These are phyloP conservation scores for Lentinula novae-zelandiae DNA, from an alignment of 1,284 basidiomycete species.

Conservation along the genomic window DNA sequence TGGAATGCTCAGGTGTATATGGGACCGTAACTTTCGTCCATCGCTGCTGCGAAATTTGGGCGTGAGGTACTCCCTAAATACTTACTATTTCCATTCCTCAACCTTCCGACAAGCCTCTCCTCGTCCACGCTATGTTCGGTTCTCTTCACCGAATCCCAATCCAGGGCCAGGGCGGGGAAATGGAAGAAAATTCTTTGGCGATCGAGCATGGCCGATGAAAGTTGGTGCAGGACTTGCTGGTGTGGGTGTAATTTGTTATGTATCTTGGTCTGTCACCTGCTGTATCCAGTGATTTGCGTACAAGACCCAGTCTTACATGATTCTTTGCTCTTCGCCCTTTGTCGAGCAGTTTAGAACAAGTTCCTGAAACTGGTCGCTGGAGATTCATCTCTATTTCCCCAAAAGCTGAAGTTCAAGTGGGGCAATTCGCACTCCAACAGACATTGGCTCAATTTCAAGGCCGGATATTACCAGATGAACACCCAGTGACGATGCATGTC, in stretches of 20 bases:
- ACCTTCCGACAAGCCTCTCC: neutral
- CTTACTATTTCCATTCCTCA: neutral
- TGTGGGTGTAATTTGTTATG: constrained; percentile 10
- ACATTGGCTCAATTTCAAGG: constrained; percentile 53
- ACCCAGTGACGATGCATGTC: constrained; percentile 66
- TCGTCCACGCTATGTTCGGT: constrained; percentile 11
- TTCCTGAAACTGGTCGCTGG: constrained; percentile 80
- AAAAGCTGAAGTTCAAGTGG: constrained; percentile 55
- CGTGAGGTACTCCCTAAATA: neutral
- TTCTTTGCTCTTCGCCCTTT: neutral
- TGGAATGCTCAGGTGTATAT: neutral
- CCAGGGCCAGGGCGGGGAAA: neutral
- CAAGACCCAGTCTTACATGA: neutral
- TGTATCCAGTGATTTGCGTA: neutral
- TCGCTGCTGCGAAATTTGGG: neutral
- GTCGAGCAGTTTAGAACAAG: constrained; percentile 64
- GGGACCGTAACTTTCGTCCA: neutral
- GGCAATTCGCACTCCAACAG: constrained; percentile 45
- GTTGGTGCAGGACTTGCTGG: constrained; percentile 12
- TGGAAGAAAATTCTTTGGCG: constrained; percentile 1
- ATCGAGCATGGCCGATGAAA: constrained; percentile 13
- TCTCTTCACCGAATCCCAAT: neutral
- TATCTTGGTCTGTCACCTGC: constrained; percentile 7
- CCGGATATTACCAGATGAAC: constrained; percentile 63
- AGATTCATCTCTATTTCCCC: constrained; percentile 79